Evolutionary conservation across 192 early-diverging fungal genomes (phyloP).

Genomic region (Linnemannia zychae): DNA sequence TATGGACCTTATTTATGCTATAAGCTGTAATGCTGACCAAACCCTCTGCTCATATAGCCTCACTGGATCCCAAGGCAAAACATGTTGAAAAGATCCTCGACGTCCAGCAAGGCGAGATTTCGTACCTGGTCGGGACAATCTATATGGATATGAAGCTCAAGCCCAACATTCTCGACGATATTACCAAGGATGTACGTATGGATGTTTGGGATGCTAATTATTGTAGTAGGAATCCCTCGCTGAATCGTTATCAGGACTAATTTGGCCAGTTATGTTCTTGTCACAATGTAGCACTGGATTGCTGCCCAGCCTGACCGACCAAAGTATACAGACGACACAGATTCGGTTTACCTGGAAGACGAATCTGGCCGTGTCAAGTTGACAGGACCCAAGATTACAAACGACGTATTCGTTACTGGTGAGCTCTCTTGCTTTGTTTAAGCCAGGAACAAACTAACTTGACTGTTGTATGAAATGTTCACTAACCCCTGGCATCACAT

Average conservation of each 20-base stretch:
- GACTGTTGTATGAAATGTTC: background rate
- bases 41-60: background rate
- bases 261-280: background rate
- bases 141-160: conserved; percentile 90
- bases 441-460: background rate
- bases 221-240: background rate
- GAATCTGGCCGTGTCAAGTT: conserved; percentile 92
- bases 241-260: background rate
- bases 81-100: conserved; percentile 80
- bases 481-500: background rate
- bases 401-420: conserved; percentile 81
- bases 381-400: conserved; percentile 68
- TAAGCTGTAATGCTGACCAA: background rate
- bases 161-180: conserved; percentile 92
- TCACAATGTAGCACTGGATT: conserved; percentile 70
- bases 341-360: conserved; percentile 85
- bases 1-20: too few species aligned
- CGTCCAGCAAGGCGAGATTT: conserved; percentile 70
- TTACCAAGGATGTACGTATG: conserved; percentile 80
- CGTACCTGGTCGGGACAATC: conserved; percentile 88
- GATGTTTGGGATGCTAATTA: background rate
- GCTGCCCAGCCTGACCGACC: conserved; percentile 68
- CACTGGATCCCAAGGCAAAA: conserved; percentile 44
- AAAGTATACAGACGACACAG: conserved; percentile 77
- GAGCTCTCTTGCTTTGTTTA: background rate